Evolutionary conservation across 2,329 filamentous ascomycete species (phyloP).

Genomic region (Aspergillus glaucus): DNA sequence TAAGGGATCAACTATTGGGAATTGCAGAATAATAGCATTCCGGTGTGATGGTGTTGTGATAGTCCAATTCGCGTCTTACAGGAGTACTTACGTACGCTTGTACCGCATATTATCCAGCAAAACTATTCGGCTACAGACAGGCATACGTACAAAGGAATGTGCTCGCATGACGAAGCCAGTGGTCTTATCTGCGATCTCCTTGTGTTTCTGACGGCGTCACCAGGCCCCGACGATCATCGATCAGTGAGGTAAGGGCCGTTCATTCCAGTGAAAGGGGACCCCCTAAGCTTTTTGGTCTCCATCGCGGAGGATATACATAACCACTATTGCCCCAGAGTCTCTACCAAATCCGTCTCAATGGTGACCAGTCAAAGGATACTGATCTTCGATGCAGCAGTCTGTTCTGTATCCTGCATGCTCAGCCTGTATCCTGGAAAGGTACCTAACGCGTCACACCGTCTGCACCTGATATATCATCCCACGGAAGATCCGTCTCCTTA

Average conservation of each 20-base stretch:
- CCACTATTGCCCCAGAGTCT: background rate
- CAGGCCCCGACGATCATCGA: background rate
- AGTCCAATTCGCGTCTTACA: conserved; percentile 1
- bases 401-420: background rate
- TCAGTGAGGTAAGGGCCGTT: background rate
- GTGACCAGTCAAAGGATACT: background rate
- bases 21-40: background rate
- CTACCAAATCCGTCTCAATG: background rate
- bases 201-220: background rate
- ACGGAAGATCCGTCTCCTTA: conserved; percentile 6
- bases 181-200: background rate
- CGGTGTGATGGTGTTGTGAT: background rate
- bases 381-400: background rate
- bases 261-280: background rate
- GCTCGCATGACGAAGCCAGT: background rate
- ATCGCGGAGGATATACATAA: background rate
- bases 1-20: background rate
- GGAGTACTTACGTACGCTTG: too few relatives aligned
- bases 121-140: background rate
- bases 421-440: conserved; percentile 6
- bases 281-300: background rate
- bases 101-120: background rate
- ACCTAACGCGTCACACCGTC: conserved; percentile 19
- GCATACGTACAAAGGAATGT: background rate
- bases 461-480: conserved; percentile 5